A percentile compares a stretch with the other conserved stretches of the same genome.
Evolutionary conservation across 2,329 filamentous ascomycete genomes (phyloP).

Genomic region (Monosporascus cannonballus): DNA sequence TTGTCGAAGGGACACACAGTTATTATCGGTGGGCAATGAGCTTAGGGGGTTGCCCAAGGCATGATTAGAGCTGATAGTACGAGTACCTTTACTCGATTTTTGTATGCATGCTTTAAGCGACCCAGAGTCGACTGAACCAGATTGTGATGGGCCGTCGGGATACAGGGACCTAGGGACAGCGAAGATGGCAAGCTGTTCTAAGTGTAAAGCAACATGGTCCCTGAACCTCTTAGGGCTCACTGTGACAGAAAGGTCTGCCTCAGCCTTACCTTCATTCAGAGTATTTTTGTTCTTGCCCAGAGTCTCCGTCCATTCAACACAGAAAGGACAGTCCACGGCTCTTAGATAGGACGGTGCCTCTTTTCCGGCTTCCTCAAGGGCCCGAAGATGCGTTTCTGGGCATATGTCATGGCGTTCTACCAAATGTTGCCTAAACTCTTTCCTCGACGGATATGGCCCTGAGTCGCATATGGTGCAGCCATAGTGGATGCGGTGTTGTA

Average conservation of each 20-base stretch:
- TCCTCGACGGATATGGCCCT: constrained; percentile 3
- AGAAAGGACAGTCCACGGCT: constrained; percentile 21
- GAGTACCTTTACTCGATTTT: too few species aligned
- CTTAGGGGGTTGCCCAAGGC: too few species aligned
- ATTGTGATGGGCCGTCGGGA: not conserved
- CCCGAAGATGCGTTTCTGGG: constrained; percentile 8
- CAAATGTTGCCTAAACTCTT: not conserved
- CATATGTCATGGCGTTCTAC: constrained; percentile 1
- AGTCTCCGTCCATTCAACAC: constrained; percentile 21
- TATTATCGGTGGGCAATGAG: too few species aligned
- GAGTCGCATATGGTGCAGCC: constrained; percentile 16
- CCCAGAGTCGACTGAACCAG: too few species aligned
- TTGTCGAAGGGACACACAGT: not conserved
- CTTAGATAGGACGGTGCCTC: constrained; percentile 14
- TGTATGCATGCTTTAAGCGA: too few species aligned
- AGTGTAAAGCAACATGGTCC: constrained; percentile 5
- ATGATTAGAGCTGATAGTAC: too few species aligned
- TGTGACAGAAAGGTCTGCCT: not conserved
- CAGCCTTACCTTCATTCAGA: not conserved
- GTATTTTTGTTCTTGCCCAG: not conserved
- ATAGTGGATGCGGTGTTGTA: constrained; percentile 25
- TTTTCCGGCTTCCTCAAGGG: constrained; percentile 16
- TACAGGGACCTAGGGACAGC: not conserved
- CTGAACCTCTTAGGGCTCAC: constrained; percentile 1
- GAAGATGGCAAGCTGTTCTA: constrained; percentile 7